Percentiles rank a stretch among this genome's conserved stretches.
Evolutionary conservation across 2,329 filamentous ascomycete genomes (phyloP).

Genomic region (Sporothrix inflata): DNA sequence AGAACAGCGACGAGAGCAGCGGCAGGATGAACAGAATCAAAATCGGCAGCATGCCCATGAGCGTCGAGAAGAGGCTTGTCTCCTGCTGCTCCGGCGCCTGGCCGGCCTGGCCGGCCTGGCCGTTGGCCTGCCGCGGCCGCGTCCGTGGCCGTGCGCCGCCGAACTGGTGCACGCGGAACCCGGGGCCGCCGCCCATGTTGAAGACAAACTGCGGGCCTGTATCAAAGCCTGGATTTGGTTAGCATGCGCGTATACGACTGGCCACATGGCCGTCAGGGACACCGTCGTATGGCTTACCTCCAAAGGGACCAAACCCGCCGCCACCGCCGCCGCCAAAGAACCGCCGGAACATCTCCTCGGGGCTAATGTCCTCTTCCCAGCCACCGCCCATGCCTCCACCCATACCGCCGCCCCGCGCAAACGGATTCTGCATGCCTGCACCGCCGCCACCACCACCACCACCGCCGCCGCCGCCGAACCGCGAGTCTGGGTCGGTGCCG

Average conservation of each 20-base stretch:
- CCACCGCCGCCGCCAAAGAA: conserved; percentile 84
- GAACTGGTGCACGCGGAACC: conserved; percentile 93
- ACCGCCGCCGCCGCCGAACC: conserved; percentile 66
- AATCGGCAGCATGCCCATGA: conserved; percentile 82
- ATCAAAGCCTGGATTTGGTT: conserved; percentile 60
- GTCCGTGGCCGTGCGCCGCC: conserved; percentile 77
- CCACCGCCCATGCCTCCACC: conserved; percentile 60
- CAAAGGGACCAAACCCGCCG: conserved; percentile 58
- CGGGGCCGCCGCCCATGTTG: conserved; percentile 89
- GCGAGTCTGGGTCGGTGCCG: conserved; percentile 88
- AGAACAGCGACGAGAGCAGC: conserved; percentile 79
- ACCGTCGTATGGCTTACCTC: too few species aligned
- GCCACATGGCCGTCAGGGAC: not conserved
- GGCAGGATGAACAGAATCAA: conserved; percentile 87
- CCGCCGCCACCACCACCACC: conserved; percentile 45
- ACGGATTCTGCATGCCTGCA: conserved; percentile 43
- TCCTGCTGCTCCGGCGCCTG: conserved; percentile 51
- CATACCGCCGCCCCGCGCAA: conserved; percentile 43
- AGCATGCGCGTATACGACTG: conserved; percentile 1
- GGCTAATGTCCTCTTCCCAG: conserved; percentile 92
- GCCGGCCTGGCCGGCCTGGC: conserved; percentile 16
- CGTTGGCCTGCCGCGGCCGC: conserved; percentile 61
- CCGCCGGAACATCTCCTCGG: conserved; percentile 94
- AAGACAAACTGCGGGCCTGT: conserved; percentile 89
- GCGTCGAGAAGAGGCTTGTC: conserved; percentile 56